Evolutionary conservation across 2,329 filamentous ascomycete species (phyloP).

Genomic region (Hypomyces perniciosus): DNA sequence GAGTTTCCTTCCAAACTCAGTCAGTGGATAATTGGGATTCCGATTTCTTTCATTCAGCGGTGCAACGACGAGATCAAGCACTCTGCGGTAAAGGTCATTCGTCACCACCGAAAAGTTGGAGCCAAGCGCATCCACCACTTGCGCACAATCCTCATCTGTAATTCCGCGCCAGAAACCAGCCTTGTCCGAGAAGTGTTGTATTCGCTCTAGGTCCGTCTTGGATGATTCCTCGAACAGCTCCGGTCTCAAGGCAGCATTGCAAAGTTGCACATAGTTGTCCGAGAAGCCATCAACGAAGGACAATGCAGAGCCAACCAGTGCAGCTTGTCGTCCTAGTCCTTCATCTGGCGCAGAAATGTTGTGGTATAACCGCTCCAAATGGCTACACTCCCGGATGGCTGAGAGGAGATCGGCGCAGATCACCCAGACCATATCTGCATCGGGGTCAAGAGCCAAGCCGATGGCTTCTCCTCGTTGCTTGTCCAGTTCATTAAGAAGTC

Average conservation of each 20-base stretch:
- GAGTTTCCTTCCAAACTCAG: conserved; percentile 69
- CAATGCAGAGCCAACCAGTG: conserved; percentile 63
- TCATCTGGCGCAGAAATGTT: conserved; percentile 54
- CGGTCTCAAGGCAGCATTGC: conserved; percentile 59
- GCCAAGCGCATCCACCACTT: conserved; percentile 62
- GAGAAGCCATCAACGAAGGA: conserved; percentile 66
- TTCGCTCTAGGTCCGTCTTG: conserved; percentile 63
- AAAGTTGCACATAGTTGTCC: conserved; percentile 61
- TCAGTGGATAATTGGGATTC: conserved; percentile 50
- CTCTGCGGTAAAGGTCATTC: conserved; percentile 46
- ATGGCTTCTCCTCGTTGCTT: conserved; percentile 78
- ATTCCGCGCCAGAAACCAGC: conserved; percentile 74
- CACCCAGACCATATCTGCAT: conserved; percentile 71
- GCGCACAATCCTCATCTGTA: conserved; percentile 71
- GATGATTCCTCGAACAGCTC: conserved; percentile 72
- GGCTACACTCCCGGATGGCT: conserved; percentile 72
- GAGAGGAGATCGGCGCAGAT: conserved; percentile 77
- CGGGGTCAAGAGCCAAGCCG: conserved; percentile 66
- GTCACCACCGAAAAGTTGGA: conserved; percentile 56
- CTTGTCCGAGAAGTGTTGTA: conserved; percentile 72
- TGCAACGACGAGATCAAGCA: conserved; percentile 41
- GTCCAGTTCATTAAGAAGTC: conserved; percentile 78
- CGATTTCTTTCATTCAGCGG: conserved; percentile 41
- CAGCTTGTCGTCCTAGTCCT: conserved; percentile 48
- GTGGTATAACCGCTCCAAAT: conserved; percentile 67